Evolutionary conservation across 2,329 filamentous ascomycete genomes (phyloP).

Genomic region (Graphilbum ipis-grandicollis): DNA sequence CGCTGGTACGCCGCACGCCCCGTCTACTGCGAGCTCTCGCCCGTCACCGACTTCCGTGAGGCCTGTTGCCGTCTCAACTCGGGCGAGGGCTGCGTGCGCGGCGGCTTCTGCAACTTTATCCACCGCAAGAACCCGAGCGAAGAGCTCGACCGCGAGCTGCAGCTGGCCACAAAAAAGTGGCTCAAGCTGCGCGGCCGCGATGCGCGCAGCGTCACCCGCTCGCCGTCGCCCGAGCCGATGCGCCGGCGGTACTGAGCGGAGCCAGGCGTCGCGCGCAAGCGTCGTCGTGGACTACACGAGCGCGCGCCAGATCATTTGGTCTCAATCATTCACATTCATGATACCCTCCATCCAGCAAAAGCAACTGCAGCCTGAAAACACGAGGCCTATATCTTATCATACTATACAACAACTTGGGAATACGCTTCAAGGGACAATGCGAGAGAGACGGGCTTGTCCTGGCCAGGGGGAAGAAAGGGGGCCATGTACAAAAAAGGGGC

Average conservation of each 20-base stretch:
- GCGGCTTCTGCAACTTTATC: conserved; percentile 98
- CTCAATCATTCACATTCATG: too few relatives aligned
- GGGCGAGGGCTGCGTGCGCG: conserved; percentile 87
- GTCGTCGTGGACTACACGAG: too few relatives aligned
- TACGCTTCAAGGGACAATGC: too few relatives aligned
- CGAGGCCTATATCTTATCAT: too few relatives aligned
- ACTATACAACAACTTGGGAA: too few relatives aligned
- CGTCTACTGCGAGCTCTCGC: conserved; percentile 94
- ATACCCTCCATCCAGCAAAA: too few relatives aligned
- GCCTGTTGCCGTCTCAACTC: conserved; percentile 90
- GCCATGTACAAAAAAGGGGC: too few relatives aligned
- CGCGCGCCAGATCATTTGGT: too few relatives aligned
- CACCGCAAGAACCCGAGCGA: conserved; percentile 87
- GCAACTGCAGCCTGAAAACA: too few relatives aligned
- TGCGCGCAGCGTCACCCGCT: conserved; percentile 63
- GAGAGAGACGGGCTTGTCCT: too few relatives aligned
- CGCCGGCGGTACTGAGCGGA: conserved; percentile 48
- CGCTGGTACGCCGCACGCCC: conserved; percentile 95
- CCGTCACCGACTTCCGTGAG: conserved; percentile 95
- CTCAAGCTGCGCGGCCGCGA: conserved; percentile 70
- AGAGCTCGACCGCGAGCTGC: conserved; percentile 77
- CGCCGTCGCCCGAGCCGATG: conserved; percentile 72
- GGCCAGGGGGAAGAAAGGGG: too few relatives aligned
- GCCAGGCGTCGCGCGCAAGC: too few relatives aligned
- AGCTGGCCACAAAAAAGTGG: conserved; percentile 92